phyloP scores from a whole-genome alignment of 129 eudicot species.

The Lactuca saligna region DNA sequence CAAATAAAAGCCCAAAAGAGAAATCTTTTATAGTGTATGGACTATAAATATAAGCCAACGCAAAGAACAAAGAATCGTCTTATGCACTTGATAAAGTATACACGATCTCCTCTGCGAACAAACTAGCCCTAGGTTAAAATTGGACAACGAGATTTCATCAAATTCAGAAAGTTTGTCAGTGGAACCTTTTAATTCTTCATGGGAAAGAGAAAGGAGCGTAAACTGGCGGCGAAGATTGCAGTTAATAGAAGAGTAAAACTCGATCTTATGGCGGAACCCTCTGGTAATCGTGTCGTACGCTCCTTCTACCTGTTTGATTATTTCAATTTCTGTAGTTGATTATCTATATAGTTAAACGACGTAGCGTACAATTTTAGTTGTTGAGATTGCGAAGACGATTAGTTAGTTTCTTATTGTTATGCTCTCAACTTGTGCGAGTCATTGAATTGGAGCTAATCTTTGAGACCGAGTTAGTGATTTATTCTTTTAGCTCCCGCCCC shows the following conservation, averaged over 20 bases:
- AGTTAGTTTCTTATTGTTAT: neutral
- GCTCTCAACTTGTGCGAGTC: neutral
- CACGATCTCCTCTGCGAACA: constrained; percentile 1
- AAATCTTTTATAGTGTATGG: no score
- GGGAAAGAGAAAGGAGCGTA: constrained; percentile 91
- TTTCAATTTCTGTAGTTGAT: neutral
- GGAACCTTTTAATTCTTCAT: constrained; percentile 26
- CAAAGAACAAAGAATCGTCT: neutral
- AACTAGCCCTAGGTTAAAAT: constrained; percentile 25
- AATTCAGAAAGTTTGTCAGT: constrained; percentile 1
- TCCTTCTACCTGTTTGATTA: neutral
- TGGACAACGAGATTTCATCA: constrained; percentile 8
- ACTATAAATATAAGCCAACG: neutral
- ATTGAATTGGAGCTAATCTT: neutral
- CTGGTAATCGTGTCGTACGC: constrained; percentile 46
- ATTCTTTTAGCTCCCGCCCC: neutral
- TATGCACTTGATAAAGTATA: neutral
- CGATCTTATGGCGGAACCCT: constrained; percentile 93
- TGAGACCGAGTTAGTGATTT: constrained; percentile 1
- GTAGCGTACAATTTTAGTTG: constrained; percentile 5
- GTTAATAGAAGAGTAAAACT: constrained; percentile 92
- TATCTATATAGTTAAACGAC: neutral
- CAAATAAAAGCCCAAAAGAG: neutral
- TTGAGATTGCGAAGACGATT: constrained; percentile 11
- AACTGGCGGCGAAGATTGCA: constrained; percentile 52